Percentiles rank a stretch among this genome's conserved stretches.
These are phyloP conservation scores for Annulohypoxylon truncatum DNA, from an alignment of 2,329 filamentous ascomycete genomes.

Conservation along the genomic window DNA sequence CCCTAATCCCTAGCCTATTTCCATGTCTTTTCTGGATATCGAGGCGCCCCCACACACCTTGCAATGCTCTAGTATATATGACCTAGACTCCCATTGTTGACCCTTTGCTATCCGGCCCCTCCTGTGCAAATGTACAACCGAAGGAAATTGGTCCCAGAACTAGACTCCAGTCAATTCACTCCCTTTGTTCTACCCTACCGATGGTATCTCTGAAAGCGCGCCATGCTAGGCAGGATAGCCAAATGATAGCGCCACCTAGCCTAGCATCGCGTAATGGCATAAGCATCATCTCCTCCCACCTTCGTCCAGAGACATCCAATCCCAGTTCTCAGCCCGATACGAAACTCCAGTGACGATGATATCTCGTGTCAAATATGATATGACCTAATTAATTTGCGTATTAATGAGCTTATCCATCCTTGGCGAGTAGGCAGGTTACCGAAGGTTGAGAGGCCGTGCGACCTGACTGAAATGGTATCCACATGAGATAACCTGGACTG, in stretches of 20 bases:
- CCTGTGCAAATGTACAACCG: conserved; percentile 40
- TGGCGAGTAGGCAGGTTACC: conserved; percentile 8
- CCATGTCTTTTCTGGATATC: conserved; percentile 43
- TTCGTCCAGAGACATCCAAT: conserved; percentile 20
- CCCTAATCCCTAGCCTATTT: conserved; percentile 12
- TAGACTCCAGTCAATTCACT: conserved; percentile 30
- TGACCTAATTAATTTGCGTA: conserved; percentile 4
- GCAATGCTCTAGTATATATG: conserved; percentile 49
- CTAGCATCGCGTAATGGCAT: conserved; percentile 16
- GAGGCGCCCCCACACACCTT: conserved; percentile 43
- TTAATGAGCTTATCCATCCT: conserved; percentile 12
- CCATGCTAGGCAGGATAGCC: conserved; percentile 29
- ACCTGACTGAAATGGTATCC: conserved; percentile 37
- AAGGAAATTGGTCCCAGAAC: conserved; percentile 36
- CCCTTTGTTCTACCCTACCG: conserved; percentile 24
- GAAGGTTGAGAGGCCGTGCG: conserved; percentile 5
- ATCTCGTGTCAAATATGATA: conserved; percentile 12
- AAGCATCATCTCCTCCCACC: conserved; percentile 18
- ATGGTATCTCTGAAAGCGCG: conserved; percentile 30
- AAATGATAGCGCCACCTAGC: conserved; percentile 27
- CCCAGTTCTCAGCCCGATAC: conserved; percentile 13
- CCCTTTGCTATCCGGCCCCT: conserved; percentile 27
- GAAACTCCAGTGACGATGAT: conserved; percentile 12
- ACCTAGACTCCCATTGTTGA: conserved; percentile 40
- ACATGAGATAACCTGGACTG: conserved; percentile 41